These are phyloP conservation scores for Sporobolomyces pararoseus DNA, from an alignment of 768 basidiomycete species.

Conservation along the genomic window DNA sequence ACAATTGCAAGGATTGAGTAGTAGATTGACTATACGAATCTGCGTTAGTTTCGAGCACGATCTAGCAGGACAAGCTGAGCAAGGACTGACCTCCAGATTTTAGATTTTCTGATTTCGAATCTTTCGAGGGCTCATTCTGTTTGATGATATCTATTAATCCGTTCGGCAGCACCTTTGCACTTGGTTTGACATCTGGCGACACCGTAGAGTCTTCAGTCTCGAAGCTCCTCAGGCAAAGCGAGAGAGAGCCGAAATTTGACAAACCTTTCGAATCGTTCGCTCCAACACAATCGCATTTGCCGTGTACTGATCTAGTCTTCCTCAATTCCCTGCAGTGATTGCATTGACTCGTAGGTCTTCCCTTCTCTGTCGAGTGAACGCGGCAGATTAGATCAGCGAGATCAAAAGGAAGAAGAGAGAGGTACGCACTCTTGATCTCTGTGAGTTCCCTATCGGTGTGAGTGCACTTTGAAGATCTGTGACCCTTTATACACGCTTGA, in stretches of 20 bases:
- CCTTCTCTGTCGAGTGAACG: slow-evolving; percentile 23
- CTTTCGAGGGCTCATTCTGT: neutral
- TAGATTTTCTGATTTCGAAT: neutral
- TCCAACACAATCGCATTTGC: slow-evolving; percentile 32
- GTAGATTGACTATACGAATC: slow-evolving; percentile 34
- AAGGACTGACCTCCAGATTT: slow-evolving; percentile 20
- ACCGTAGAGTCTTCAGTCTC: no score
- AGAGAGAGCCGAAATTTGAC: neutral
- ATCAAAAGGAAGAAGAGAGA: no score
- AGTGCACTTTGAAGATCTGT: slow-evolving; percentile 37
- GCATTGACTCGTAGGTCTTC: slow-evolving; percentile 39
- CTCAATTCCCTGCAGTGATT: slow-evolving; percentile 34
- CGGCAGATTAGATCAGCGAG: neutral
- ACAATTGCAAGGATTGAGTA: slow-evolving; percentile 50
- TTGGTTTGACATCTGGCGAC: slow-evolving; percentile 9
- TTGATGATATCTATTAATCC: slow-evolving; percentile 21
- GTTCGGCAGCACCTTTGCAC: slow-evolving; percentile 24
- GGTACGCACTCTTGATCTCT: slow-evolving; percentile 37
- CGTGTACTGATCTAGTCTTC: slow-evolving; percentile 36
- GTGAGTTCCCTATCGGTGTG: slow-evolving; percentile 32
- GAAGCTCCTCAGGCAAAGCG: no score
- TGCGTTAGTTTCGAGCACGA: neutral
- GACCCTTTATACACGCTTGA: slow-evolving; percentile 37
- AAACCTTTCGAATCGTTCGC: slow-evolving; percentile 10
- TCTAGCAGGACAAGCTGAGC: no score